Percentiles rank a stretch among this genome's conserved stretches.
Evolutionary conservation across 2,329 filamentous ascomycete species (phyloP).

Genomic region (Blumeria hordei): DNA sequence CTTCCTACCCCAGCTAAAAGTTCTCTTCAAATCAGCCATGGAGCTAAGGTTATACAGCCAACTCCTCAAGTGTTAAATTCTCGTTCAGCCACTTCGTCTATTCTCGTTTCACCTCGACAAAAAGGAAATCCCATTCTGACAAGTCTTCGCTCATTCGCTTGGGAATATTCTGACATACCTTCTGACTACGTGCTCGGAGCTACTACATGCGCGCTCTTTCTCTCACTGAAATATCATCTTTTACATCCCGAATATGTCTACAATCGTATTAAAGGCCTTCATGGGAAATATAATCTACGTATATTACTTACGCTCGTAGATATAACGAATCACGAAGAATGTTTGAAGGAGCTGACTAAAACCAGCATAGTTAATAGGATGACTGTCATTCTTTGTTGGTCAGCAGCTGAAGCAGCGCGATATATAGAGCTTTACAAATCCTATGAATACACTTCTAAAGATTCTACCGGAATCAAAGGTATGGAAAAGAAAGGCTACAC

Average conservation of each 20-base stretch:
- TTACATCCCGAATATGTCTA: constrained; percentile 97
- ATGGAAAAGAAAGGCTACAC: constrained; percentile 65
- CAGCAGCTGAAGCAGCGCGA: constrained; percentile 71
- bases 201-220: constrained; percentile 76
- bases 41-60: constrained; percentile 51
- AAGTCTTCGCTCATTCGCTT: constrained; percentile 56
- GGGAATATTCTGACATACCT: constrained; percentile 95
- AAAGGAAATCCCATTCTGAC: constrained; percentile 87
- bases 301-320: constrained; percentile 81
- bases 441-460: constrained; percentile 49
- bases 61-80: constrained; percentile 65
- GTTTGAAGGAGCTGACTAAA: constrained; percentile 72
- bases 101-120: constrained; percentile 75
- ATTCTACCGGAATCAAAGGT: constrained; percentile 57
- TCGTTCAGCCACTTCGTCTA: constrained; percentile 41
- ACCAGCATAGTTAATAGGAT: constrained; percentile 81
- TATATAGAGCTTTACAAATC: constrained; percentile 92
- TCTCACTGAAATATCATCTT: constrained; percentile 91
- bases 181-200: constrained; percentile 76
- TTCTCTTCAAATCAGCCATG: constrained; percentile 10
- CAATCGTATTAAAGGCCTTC: constrained; percentile 63
- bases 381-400: constrained; percentile 85
- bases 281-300: constrained; percentile 67
- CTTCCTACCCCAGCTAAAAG: constrained; percentile 17
- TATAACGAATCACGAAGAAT: constrained; percentile 81